Evolutionary conservation across 805 yeast species (phyloP).

Genomic region (Candida peoriensis): DNA sequence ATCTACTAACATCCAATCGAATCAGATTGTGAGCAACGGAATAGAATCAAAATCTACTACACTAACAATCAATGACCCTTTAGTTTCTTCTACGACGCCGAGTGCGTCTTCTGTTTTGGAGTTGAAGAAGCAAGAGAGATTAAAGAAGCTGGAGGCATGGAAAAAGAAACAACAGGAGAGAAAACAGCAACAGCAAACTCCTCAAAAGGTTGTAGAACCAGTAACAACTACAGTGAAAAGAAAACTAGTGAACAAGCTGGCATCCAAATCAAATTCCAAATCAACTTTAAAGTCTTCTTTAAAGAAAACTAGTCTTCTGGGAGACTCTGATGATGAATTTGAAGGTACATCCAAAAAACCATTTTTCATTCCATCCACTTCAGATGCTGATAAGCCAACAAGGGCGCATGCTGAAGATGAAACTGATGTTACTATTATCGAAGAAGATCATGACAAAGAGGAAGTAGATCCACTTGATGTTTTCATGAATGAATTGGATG

Average conservation of each 20-base stretch:
- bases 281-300: slow-evolving; percentile 1
- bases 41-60: no score
- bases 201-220: slow-evolving; percentile 7
- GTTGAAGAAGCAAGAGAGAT: slow-evolving; percentile 26
- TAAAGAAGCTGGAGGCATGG: slow-evolving; percentile 47
- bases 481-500: slow-evolving; percentile 31
- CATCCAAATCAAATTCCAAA: neutral
- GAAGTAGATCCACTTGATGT: slow-evolving; percentile 43
- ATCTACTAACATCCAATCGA: slow-evolving; percentile 3
- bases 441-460: slow-evolving; percentile 20
- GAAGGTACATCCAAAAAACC: slow-evolving; percentile 12
- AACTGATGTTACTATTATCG: slow-evolving; percentile 7
- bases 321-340: slow-evolving; percentile 28
- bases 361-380: slow-evolving; percentile 18
- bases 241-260: neutral
- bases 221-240: neutral
- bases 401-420: slow-evolving; percentile 3
- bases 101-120: slow-evolving; percentile 6
- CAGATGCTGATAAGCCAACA: slow-evolving; percentile 2
- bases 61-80: neutral
- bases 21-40: no score
- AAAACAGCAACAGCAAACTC: slow-evolving; percentile 18
- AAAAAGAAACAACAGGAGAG: slow-evolving; percentile 34
- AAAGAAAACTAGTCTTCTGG: slow-evolving; percentile 21
- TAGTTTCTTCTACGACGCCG: neutral